phyloP scores from a whole-genome alignment of 1,284 basidiomycete genomes.

The Vanrija pseudolonga region DNA sequence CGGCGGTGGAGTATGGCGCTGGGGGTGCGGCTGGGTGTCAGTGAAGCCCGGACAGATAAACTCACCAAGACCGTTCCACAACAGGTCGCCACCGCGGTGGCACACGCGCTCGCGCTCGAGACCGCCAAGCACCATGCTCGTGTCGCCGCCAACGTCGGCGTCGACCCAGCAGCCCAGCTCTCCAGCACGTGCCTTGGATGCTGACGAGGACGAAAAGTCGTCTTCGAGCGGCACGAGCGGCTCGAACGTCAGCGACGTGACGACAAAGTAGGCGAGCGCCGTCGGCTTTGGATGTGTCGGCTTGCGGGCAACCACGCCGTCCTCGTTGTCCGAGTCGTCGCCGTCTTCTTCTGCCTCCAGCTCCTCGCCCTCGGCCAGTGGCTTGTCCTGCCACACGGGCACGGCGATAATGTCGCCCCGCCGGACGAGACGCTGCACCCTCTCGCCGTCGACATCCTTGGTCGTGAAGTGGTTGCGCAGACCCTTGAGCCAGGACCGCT shows the following conservation, averaged over 20 bases:
- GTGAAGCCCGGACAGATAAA: not conserved
- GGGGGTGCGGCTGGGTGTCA: slow-evolving; percentile 7
- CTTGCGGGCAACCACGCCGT: slow-evolving; percentile 5
- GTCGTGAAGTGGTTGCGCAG: slow-evolving; percentile 66
- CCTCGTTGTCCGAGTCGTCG: slow-evolving; percentile 31
- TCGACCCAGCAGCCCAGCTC: slow-evolving; percentile 86
- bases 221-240: slow-evolving; percentile 45
- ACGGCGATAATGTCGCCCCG: slow-evolving; percentile 78
- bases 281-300: slow-evolving; percentile 28
- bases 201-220: slow-evolving; percentile 50
- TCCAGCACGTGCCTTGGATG: slow-evolving; percentile 52
- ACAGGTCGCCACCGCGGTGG: slow-evolving; percentile 21
- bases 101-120: slow-evolving; percentile 42
- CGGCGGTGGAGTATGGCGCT: slow-evolving; percentile 20
- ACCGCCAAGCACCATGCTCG: slow-evolving; percentile 52
- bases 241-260: slow-evolving; percentile 72
- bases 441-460: slow-evolving; percentile 22
- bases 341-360: slow-evolving; percentile 43
- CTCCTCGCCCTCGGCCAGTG: slow-evolving; percentile 39
- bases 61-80: slow-evolving; percentile 24
- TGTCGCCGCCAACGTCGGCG: slow-evolving; percentile 60
- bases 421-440: slow-evolving; percentile 60
- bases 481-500: slow-evolving; percentile 64
- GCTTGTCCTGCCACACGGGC: slow-evolving; percentile 59
- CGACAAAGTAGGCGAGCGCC: slow-evolving; percentile 65